Conservation (phyloP, 495 filamentous ascomycete species). For the Penicillium goetzii region DNA sequence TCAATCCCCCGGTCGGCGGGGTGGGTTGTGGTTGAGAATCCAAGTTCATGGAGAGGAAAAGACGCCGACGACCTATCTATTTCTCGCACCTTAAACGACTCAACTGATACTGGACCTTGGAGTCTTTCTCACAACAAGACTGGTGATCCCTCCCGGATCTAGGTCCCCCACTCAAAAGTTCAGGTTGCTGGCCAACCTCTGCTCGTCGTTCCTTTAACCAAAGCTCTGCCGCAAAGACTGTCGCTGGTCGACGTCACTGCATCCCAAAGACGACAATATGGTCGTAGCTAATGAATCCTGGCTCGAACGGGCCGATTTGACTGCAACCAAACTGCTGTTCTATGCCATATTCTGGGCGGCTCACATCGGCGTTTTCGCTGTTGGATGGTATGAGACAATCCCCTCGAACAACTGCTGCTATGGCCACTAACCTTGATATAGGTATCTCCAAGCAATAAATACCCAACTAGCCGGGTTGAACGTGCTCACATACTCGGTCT, state of each 20-base stretch:
- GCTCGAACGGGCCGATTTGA: conserved; percentile 59
- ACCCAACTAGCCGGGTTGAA: conserved; percentile 74
- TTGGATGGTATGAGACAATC: conserved; percentile 74
- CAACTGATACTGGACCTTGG: background rate
- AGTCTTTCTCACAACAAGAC: background rate
- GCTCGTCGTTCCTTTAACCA: conserved; percentile 31
- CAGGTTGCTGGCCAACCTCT: conserved; percentile 37
- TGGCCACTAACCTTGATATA: conserved; percentile 37
- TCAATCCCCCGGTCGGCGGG: conserved; percentile 9
- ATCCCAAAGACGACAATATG: conserved; percentile 18
- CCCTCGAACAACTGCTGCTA: background rate
- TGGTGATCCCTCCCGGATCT: background rate
- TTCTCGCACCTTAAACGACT: background rate
- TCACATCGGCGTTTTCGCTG: conserved; percentile 79
- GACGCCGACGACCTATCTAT: conserved; percentile 10
- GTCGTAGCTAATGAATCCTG: conserved; percentile 23
- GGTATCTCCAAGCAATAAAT: conserved; percentile 77
- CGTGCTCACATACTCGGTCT: conserved; percentile 82
- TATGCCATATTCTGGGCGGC: conserved; percentile 83
- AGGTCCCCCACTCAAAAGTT: background rate
- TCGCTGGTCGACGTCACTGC: conserved; percentile 31
- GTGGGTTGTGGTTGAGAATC: conserved; percentile 1
- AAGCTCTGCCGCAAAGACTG: conserved; percentile 1
- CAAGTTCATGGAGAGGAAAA: conserved; percentile 32
- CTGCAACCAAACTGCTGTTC: conserved; percentile 72